phyloP scores from a whole-genome alignment of 768 basidiomycete genomes.

The Tylopilus sp. region DNA sequence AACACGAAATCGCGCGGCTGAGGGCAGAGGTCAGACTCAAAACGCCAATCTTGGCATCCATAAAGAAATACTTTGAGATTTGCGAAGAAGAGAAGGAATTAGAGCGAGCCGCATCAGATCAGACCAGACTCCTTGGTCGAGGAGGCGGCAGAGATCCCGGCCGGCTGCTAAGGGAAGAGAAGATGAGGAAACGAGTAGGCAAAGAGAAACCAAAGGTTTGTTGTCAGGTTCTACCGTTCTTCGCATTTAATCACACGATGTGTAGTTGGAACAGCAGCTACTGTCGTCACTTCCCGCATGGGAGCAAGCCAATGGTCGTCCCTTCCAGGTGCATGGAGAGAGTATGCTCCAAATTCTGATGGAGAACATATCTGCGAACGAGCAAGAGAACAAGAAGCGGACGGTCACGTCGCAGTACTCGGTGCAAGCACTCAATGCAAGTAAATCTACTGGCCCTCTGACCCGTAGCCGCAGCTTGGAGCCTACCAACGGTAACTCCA shows the following conservation, averaged over 20 bases:
- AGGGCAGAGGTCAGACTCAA: conserved; percentile 82
- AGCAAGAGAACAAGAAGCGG: conserved; percentile 78
- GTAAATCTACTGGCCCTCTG: conserved; percentile 13
- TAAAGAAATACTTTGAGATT: conserved; percentile 89
- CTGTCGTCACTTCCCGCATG: conserved; percentile 74
- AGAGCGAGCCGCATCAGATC: conserved; percentile 75
- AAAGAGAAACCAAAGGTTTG: conserved; percentile 89
- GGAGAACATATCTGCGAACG: conserved; percentile 64
- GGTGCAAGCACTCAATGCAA: conserved; percentile 25
- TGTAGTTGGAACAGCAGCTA: conserved; percentile 86
- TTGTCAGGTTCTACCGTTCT: background rate
- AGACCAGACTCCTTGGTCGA: conserved; percentile 75
- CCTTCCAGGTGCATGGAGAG: conserved; percentile 84
- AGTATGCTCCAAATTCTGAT: conserved; percentile 77
- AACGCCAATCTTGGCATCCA: conserved; percentile 65
- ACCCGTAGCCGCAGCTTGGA: conserved; percentile 30
- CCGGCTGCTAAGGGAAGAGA: conserved; percentile 86
- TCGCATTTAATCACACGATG: conserved; percentile 34
- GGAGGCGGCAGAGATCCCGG: conserved; percentile 77
- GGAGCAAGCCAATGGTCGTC: conserved; percentile 71
- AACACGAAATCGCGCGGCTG: conserved; percentile 76
- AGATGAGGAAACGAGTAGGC: conserved; percentile 91
- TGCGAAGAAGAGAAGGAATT: conserved; percentile 88
- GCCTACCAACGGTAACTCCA: conserved; percentile 10
- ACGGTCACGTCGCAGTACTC: conserved; percentile 36